phyloP scores from a whole-genome alignment of 768 basidiomycete species.

The Boletellus ananas region DNA sequence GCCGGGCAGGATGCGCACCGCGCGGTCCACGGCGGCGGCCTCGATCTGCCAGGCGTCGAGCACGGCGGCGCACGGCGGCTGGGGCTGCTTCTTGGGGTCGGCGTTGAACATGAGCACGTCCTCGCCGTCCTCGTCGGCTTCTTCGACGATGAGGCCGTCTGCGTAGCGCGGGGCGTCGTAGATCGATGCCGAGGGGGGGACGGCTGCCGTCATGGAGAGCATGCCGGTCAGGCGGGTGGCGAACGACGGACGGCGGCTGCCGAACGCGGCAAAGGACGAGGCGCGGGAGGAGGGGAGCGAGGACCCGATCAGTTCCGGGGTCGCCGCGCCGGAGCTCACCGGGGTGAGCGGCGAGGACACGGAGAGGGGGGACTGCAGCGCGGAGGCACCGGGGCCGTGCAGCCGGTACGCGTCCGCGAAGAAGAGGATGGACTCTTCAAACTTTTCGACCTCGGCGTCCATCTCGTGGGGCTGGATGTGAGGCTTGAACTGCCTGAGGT shows the following conservation, averaged over 20 bases:
- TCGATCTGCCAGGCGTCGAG: conserved; percentile 54
- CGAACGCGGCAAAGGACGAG: conserved; percentile 36
- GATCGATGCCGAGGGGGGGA: conserved; percentile 28
- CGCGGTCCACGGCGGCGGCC: conserved; percentile 52
- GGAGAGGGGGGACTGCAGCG: conserved; percentile 18
- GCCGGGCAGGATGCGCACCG: conserved; percentile 70
- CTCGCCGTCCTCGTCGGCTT: conserved; percentile 35
- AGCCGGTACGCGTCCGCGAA: conserved; percentile 57
- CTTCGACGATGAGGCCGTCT: conserved; percentile 31
- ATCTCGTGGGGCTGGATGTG: conserved; percentile 52
- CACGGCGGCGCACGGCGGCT: no score
- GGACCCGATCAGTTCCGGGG: conserved; percentile 39
- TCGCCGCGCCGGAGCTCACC: conserved; percentile 33
- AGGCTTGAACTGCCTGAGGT: conserved; percentile 60
- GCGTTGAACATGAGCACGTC: conserved; percentile 29
- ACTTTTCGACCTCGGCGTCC: conserved; percentile 53
- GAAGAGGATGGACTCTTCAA: conserved; percentile 63
- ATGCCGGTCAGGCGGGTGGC: conserved; percentile 38
- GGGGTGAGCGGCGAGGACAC: conserved; percentile 12
- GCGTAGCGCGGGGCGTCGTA: conserved; percentile 16
- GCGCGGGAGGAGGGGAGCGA: conserved; percentile 43
- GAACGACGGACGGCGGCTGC: conserved; percentile 46
- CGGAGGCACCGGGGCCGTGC: conserved; percentile 35
- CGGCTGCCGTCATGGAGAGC: conserved; percentile 32
- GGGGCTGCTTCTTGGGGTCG: conserved; percentile 27